phyloP scores from a whole-genome alignment of 208 protist species.

The Trypanosoma boissoni region DNA sequence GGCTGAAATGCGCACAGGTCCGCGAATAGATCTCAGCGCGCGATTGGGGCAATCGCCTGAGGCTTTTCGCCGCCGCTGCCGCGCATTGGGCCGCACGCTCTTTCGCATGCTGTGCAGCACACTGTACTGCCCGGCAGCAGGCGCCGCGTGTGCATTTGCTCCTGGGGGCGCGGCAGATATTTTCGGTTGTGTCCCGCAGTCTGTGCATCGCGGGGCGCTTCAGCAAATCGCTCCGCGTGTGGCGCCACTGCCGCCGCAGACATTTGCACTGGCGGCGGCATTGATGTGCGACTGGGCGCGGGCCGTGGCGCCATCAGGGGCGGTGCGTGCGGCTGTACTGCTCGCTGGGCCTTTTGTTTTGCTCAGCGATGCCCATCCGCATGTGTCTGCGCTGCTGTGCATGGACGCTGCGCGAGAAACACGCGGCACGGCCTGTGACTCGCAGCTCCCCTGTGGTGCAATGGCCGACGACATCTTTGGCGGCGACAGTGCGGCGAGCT shows the following conservation, averaged over 20 bases:
- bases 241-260: background rate
- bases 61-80: constrained; percentile 17
- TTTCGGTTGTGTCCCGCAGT: too few relatives aligned
- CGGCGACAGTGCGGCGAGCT: background rate
- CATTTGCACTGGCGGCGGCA: background rate
- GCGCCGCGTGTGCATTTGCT: background rate
- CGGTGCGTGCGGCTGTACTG: constrained; percentile 7
- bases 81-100: constrained; percentile 7
- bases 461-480: constrained; percentile 14
- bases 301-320: background rate
- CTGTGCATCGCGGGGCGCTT: too few relatives aligned
- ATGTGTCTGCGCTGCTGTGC: constrained; percentile 6
- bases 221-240: background rate
- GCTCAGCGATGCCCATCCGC: constrained; percentile 16
- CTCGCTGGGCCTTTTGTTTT: constrained; percentile 11
- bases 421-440: background rate
- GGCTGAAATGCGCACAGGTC: constrained; percentile 21
- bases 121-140: constrained; percentile 6
- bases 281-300: background rate
- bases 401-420: background rate
- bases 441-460: constrained; percentile 7
- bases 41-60: constrained; percentile 14
- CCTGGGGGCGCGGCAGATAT: too few relatives aligned
- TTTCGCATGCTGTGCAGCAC: constrained; percentile 16
- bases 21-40: constrained; percentile 7